A percentile compares a stretch with the other conserved stretches of the same genome.
These are phyloP conservation scores for Cardiospermum halicacabum DNA, from an alignment of 345 rosid species.

Conservation along the genomic window DNA sequence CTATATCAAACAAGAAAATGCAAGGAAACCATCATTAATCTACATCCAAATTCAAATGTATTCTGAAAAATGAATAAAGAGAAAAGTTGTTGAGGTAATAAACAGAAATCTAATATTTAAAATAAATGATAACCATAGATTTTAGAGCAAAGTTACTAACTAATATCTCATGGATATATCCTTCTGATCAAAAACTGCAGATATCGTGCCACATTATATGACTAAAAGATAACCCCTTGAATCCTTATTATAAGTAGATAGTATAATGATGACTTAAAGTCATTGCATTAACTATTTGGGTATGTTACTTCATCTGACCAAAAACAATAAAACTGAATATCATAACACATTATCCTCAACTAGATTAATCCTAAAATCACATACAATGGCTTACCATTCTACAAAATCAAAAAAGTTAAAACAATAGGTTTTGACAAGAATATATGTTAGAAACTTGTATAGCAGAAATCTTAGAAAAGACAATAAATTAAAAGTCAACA, in stretches of 20 bases:
- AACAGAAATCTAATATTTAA: background rate
- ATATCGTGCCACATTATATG: background rate
- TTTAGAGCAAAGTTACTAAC: background rate
- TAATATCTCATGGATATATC: too few species aligned
- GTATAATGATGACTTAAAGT: background rate
- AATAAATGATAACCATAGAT: background rate
- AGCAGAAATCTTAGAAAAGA: background rate
- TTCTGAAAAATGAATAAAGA: background rate
- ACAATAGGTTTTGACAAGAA: too few species aligned
- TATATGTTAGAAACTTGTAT: too few species aligned
- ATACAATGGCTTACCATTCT: background rate
- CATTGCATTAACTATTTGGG: background rate
- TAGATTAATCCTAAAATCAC: background rate
- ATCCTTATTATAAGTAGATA: background rate
- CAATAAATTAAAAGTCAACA: background rate
- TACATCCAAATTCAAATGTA: background rate
- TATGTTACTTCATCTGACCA: background rate
- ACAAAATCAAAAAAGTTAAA: too few species aligned
- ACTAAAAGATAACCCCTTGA: background rate
- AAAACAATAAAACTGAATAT: background rate
- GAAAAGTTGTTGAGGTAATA: background rate
- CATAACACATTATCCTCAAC: background rate
- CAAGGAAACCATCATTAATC: background rate
- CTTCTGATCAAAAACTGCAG: background rate
- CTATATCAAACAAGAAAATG: constrained; percentile 11